phyloP scores from a whole-genome alignment of 257 asterid genomes.

The Capsicum chinense region DNA sequence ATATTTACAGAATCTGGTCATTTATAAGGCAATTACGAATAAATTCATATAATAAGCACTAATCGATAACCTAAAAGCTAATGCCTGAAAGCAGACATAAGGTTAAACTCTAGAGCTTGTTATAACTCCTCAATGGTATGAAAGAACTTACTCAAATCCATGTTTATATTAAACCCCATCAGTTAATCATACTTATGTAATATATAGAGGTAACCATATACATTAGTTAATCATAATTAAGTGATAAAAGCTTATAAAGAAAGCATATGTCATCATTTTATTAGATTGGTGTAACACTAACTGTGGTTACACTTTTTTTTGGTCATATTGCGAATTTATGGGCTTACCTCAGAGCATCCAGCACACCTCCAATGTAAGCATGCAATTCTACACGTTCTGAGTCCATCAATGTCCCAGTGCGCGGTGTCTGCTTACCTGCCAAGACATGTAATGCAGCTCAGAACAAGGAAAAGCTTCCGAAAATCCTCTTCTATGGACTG shows the following conservation, averaged over 20 bases:
- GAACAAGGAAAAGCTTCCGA: not conserved
- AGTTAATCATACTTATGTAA: too few species aligned
- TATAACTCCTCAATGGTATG: too few species aligned
- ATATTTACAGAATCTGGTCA: too few species aligned
- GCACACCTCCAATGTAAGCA: constrained; percentile 36
- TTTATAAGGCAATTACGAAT: too few species aligned
- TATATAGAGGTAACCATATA: not conserved
- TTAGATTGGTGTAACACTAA: not conserved
- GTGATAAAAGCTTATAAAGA: too few species aligned
- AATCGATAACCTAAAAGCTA: too few species aligned
- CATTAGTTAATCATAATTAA: too few species aligned
- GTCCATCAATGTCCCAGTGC: constrained; percentile 33
- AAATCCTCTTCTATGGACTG: not conserved
- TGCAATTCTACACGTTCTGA: constrained; percentile 32
- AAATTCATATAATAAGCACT: too few species aligned
- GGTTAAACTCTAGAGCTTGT: too few species aligned
- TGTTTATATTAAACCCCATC: not conserved
- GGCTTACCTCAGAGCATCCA: constrained; percentile 41
- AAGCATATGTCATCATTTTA: not conserved
- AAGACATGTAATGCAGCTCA: not conserved
- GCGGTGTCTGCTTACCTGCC: constrained; percentile 23
- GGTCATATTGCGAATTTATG: not conserved
- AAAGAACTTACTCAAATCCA: too few species aligned
- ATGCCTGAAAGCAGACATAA: too few species aligned
- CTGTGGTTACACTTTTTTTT: not conserved